These are phyloP conservation scores for Sporothrix schenckii DNA, from an alignment of 2,329 filamentous ascomycete genomes.

Conservation along the genomic window DNA sequence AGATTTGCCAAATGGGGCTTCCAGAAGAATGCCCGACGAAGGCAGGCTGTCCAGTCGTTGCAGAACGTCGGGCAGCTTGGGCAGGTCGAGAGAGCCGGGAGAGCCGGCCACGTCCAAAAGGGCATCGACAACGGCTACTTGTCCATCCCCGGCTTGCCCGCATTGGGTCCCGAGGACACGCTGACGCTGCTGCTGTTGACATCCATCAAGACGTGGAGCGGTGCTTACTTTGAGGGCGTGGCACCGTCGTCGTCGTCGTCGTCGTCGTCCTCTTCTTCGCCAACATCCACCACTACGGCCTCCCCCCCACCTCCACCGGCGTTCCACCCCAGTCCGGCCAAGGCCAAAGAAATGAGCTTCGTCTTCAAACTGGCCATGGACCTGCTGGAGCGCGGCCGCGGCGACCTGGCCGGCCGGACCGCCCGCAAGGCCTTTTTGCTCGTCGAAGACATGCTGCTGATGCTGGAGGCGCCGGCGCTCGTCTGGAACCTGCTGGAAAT, in stretches of 20 bases:
- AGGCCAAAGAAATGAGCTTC: conserved; percentile 31
- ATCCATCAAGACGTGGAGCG: conserved; percentile 30
- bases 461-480: conserved; percentile 31
- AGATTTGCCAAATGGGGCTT: conserved; percentile 38
- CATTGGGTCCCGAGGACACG: not conserved
- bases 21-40: conserved; percentile 33
- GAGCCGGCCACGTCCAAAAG: no score
- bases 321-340: conserved; percentile 21
- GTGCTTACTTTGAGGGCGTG: not conserved
- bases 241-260: not conserved
- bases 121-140: not conserved
- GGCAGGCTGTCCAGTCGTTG: not conserved
- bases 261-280: not conserved
- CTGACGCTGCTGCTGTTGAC: conserved; percentile 28
- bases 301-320: not conserved
- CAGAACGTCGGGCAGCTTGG: not conserved
- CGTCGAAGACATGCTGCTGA: conserved; percentile 34
- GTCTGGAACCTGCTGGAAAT: conserved; percentile 21
- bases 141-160: not conserved
- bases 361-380: conserved; percentile 34
- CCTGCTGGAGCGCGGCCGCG: conserved; percentile 34
- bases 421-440: conserved; percentile 38
- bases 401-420: conserved; percentile 35
- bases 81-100: no score
- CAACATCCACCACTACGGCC: not conserved